Percentiles rank a stretch among this genome's conserved stretches.
Conservation (phyloP, 352 stramenopile species). For the Hyaloperonospora arabidopsidis region DNA sequence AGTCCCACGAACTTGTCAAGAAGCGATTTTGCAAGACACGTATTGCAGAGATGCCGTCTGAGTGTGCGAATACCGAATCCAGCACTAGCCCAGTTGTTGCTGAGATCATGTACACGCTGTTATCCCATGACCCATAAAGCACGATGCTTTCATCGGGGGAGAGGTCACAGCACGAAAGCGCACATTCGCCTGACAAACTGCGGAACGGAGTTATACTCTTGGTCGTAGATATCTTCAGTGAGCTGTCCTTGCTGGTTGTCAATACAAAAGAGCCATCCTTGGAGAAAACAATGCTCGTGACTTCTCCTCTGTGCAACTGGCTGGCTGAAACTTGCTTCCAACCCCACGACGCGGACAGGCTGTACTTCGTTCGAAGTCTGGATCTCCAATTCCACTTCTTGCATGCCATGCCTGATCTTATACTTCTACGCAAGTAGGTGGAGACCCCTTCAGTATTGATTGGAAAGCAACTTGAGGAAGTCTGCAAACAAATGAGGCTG, state of each 20-base stretch:
- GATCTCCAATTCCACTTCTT: constrained; percentile 56
- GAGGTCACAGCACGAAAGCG: constrained; percentile 63
- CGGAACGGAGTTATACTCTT: constrained; percentile 23
- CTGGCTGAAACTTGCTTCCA: constrained; percentile 43
- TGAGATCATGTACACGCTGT: constrained; percentile 72
- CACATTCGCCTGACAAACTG: constrained; percentile 27
- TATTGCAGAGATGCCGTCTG: constrained; percentile 63
- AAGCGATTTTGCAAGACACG: constrained; percentile 49
- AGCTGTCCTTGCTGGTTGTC: constrained; percentile 63
- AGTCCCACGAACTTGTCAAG: constrained; percentile 73
- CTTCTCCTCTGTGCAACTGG: constrained; percentile 46
- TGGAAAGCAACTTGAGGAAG: constrained; percentile 30
- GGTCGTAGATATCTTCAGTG: constrained; percentile 44
- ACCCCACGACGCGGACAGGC: constrained; percentile 26
- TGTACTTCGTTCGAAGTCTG: constrained; percentile 31
- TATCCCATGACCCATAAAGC: constrained; percentile 68
- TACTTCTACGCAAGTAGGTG: constrained; percentile 27
- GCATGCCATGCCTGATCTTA: constrained; percentile 26
- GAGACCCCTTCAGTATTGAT: constrained; percentile 30
- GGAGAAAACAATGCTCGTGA: constrained; percentile 56
- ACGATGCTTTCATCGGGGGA: constrained; percentile 54
- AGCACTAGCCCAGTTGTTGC: constrained; percentile 40
- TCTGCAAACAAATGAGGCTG: constrained; percentile 42
- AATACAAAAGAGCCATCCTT: constrained; percentile 44
- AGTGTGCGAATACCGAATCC: constrained; percentile 58